These are phyloP conservation scores for Cudoniella acicularis DNA, from an alignment of 495 filamentous ascomycete genomes.

Conservation along the genomic window DNA sequence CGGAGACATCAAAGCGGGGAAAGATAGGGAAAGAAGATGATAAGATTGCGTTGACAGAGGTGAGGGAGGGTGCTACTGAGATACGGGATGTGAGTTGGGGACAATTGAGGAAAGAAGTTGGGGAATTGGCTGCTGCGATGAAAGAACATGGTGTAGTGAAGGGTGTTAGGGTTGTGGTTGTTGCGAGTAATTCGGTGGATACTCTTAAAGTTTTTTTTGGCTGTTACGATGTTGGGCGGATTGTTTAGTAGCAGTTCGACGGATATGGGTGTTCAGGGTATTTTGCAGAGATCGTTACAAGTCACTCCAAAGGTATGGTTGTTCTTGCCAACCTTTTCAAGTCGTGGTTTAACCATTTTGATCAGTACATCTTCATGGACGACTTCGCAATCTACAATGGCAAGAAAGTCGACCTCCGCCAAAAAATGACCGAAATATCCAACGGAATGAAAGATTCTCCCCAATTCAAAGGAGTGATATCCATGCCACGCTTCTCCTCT, in stretches of 20 bases:
- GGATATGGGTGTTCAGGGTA: constrained; percentile 75
- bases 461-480: constrained; percentile 61
- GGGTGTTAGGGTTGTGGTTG: constrained; percentile 69
- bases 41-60: constrained; percentile 65
- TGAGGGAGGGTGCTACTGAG: constrained; percentile 63
- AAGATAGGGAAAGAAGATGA: constrained; percentile 61
- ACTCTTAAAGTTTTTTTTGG: constrained; percentile 64
- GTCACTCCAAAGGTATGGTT: constrained; percentile 51
- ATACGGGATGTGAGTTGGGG: constrained; percentile 58
- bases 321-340: too few species aligned
- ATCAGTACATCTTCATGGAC: constrained; percentile 68
- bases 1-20: constrained; percentile 29
- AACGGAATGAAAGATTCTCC: constrained; percentile 51
- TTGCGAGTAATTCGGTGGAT: constrained; percentile 70
- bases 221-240: constrained; percentile 60
- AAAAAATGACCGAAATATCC: constrained; percentile 66
- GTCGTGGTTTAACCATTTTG: neutral
- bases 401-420: constrained; percentile 63
- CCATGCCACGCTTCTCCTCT: constrained; percentile 60
- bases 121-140: constrained; percentile 57
- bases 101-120: constrained; percentile 54
- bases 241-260: constrained; percentile 70
- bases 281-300: constrained; percentile 69
- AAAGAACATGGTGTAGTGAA: constrained; percentile 55
- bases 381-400: constrained; percentile 77